A percentile compares a stretch with the other conserved stretches of the same genome.
Evolutionary conservation across 192 early-diverging fungal genomes (phyloP).

Genomic region (Funneliformis geosporum): DNA sequence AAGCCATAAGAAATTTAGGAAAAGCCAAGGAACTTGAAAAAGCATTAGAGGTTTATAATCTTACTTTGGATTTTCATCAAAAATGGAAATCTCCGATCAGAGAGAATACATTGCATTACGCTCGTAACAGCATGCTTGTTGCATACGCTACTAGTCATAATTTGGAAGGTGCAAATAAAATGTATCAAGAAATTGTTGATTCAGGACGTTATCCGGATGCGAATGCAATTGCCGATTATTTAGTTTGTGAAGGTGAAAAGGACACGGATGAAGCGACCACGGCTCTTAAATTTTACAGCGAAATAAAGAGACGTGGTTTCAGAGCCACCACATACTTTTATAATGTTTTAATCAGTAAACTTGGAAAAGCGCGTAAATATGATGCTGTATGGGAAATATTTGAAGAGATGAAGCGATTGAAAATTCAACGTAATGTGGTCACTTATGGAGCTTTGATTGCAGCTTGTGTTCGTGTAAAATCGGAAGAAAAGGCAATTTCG

Average conservation of each 20-base stretch:
- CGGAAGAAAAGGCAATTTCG: constrained; percentile 50
- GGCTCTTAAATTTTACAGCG: constrained; percentile 55
- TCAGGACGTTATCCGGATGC: constrained; percentile 49
- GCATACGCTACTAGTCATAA: constrained; percentile 3
- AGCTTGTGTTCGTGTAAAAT: constrained; percentile 55
- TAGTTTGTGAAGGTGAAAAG: constrained; percentile 51
- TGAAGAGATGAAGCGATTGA: constrained; percentile 57
- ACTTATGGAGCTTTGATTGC: constrained; percentile 61
- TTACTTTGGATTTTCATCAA: not conserved
- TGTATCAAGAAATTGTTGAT: constrained; percentile 50
- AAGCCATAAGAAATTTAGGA: constrained; percentile 26
- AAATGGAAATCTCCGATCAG: constrained; percentile 3
- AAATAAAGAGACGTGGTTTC: constrained; percentile 54
- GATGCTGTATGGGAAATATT: constrained; percentile 51
- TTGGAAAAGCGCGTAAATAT: constrained; percentile 59
- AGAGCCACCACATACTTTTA: constrained; percentile 59
- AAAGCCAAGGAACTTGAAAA: constrained; percentile 11
- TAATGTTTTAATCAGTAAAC: constrained; percentile 61
- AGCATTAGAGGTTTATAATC: constrained; percentile 17
- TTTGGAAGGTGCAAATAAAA: constrained; percentile 5
- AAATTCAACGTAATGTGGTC: constrained; percentile 52
- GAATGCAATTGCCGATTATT: constrained; percentile 54
- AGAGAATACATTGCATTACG: not conserved
- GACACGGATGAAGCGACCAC: constrained; percentile 54
- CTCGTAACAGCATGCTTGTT: constrained; percentile 29